A percentile compares a stretch with the other conserved stretches of the same genome.
Conservation (phyloP, 1,139 yeast genomes). For the Pneumocystis canis region DNA sequence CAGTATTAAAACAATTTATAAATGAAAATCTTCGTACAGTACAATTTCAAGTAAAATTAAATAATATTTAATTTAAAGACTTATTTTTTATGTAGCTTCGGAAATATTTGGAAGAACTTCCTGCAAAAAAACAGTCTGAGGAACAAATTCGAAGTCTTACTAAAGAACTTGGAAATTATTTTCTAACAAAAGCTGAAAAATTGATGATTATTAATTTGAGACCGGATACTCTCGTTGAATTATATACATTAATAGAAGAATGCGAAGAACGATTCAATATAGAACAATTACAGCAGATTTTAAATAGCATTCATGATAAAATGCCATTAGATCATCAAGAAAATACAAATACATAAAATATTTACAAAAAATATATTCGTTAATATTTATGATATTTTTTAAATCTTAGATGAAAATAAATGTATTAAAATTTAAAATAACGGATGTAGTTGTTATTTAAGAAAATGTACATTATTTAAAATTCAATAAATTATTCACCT, state of each 20-base stretch:
- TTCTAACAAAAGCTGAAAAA: constrained; percentile 10
- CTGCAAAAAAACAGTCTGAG: background rate
- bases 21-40: constrained; percentile 11
- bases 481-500: background rate
- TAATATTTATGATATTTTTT: background rate
- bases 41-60: constrained; percentile 8
- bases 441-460: background rate
- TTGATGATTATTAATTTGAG: constrained; percentile 9
- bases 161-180: background rate
- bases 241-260: constrained; percentile 9
- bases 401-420: background rate
- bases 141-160: background rate
- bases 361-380: background rate
- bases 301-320: constrained; percentile 1
- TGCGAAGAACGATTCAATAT: constrained; percentile 8
- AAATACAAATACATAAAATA: background rate
- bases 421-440: background rate
- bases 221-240: constrained; percentile 9
- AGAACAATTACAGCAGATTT: constrained; percentile 1
- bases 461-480: background rate
- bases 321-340: background rate
- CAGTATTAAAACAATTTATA: background rate
- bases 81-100: background rate
- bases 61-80: background rate
- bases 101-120: background rate